Base-by-base conservation (phyloP, 352 stramenopile genomes). In the Thraustotheca clavata region DNA sequence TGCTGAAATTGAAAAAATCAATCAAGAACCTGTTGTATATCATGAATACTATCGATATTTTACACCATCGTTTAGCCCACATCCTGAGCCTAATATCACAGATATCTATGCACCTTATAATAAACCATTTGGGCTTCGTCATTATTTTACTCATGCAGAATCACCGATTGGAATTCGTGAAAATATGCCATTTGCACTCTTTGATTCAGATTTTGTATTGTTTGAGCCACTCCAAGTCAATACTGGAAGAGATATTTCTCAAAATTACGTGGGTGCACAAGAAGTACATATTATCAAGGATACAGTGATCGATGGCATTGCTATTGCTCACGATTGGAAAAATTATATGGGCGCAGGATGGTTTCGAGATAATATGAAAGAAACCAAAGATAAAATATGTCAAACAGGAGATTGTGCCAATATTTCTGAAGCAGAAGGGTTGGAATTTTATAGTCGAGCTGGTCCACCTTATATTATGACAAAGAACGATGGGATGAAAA, bases 401-500 rank as follows among this genome's bases (percentile, higher is more conserved):
- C 54, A 43, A 6, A 69, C 67, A 8, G 71, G 71, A 24, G 66
- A 69, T 26, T 79, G 76, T 31, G 40, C 69, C 39, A 62, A 70
- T n/a, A 69, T 80, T 48, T 69, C 57, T 4, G 40, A 67, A 12
- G 70, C 71, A 3, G 74, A 81, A 9, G 74, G 67, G 1, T 65
- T 59, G 7, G 74, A 81, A 50, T 80, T 72, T 57, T 85, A 76
- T 35, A 70, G 69, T 4, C 77, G 74, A 29, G 76, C 71, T 1
- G 78, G 75, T 0, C 76, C 76, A n/a, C 76, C 76, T 40, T 84
- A 86, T 68, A 80, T 87, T 54, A 68, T 87, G 67, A 83, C 78
- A 8, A 71, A 65, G 33, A 57, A 71, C 49, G 76, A 85, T 40
- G 72, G 81, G 59, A 49, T 67, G 32, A 11, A n/a, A 18, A 76